Base-by-base conservation (phyloP, 1,139 yeast genomes). In the Sugiyamaella castrensis region DNA sequence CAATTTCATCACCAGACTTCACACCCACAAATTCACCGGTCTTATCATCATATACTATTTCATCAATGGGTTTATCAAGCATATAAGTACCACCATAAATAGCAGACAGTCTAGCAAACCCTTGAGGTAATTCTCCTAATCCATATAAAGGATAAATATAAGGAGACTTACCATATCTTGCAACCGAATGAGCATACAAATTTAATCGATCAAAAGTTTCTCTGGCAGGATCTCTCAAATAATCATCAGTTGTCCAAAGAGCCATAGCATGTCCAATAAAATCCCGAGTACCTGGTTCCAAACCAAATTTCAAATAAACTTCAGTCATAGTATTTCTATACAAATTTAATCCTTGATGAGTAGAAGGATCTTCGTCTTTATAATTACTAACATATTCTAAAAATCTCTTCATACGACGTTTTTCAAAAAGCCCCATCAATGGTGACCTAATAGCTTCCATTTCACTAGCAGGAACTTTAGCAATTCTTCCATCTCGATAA, bases 231-330 rank as follows among this genome's bases (percentile, higher is more conserved):
- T 87, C 83, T 57, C 76, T 79, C 64, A 92, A 72, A 68, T 92
- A 92, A 53, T 87, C 92, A 64, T 92, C 98, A 59, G 89, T 91
- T 29, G 95, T 79, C 86, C 96, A 91, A 54, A 92, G 77, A 7
- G 98, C 99, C 98, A 92, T 94, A 13, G 98, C 94, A 69, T 92
- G 98, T 38, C 98, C 99, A 59, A 94, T 87, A 64, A 92, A 92
- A 69, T 94, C 98, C 64, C 88, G 85, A 30, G 98, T 91, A 40
- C 97, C 96, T 52, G 80, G 80, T 62, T 94, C 98, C 54, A 92
- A 79, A 8, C 98, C 96, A 65, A 84, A 94, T 68, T 92, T 84
- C 65, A 80, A 79, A 69, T 86, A 92, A 31, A 92, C 83, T 60
- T 89, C 96, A 58, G 87, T 87, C 95, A 92, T 92, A 48, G 97